phyloP scores from a whole-genome alignment of 345 rosid species.

The Garcia nutans region DNA sequence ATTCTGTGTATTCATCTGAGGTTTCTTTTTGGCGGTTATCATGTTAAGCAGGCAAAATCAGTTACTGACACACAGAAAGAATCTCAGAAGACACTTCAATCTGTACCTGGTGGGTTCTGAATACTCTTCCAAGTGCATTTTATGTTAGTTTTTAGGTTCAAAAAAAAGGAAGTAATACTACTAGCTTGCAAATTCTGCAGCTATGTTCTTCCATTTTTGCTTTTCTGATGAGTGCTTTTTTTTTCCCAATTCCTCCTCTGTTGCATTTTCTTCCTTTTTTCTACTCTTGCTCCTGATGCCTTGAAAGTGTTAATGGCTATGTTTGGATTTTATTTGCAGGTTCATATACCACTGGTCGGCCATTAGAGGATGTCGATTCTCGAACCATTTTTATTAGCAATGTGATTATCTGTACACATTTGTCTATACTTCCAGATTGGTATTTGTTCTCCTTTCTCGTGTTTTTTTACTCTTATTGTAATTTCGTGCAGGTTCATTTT shows the following conservation, averaged over 20 bases:
- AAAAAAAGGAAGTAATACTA: background rate
- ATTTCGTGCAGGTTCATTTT: constrained; percentile 75
- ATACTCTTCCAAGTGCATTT: background rate
- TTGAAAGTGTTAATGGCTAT: background rate
- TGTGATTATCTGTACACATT: constrained; percentile 43
- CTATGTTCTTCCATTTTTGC: background rate
- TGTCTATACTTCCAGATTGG: background rate
- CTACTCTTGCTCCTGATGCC: background rate
- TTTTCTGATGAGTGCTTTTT: background rate
- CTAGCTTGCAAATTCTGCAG: background rate
- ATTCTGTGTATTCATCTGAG: background rate
- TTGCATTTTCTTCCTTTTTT: background rate
- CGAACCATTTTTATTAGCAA: constrained; percentile 89
- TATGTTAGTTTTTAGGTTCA: background rate
- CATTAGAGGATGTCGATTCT: constrained; percentile 78
- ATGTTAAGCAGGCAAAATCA: constrained; percentile 49
- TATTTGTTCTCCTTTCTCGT: constrained; percentile 18
- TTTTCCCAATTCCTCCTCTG: background rate
- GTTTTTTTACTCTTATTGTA: background rate
- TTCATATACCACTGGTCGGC: constrained; percentile 49
- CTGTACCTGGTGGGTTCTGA: constrained; percentile 60
- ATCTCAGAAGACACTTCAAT: constrained; percentile 37
- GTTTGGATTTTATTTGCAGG: constrained; percentile 42
- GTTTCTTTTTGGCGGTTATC: constrained; percentile 3
- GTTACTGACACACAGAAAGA: constrained; percentile 36